These are phyloP conservation scores for Beauveria medogensis DNA, from an alignment of 2,329 filamentous ascomycete species.

Conservation along the genomic window DNA sequence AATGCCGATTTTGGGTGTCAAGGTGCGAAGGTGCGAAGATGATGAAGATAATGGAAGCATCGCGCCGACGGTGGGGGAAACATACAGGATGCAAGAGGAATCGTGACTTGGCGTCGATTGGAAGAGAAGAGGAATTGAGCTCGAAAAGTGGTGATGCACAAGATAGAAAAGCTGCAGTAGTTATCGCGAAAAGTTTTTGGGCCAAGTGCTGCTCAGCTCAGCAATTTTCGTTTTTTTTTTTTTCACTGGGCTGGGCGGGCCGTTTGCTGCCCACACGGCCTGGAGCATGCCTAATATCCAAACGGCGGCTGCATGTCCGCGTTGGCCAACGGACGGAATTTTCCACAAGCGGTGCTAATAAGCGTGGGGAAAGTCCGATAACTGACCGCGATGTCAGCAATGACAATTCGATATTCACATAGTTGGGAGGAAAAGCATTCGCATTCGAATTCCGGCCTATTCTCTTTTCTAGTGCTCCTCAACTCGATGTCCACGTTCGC, in stretches of 20 bases:
- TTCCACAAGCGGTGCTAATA: background rate
- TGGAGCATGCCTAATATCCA: background rate
- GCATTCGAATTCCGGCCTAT: background rate
- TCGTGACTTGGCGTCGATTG: background rate
- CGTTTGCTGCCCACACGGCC: conserved; percentile 9
- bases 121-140: background rate
- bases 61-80: background rate
- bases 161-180: conserved; percentile 9
- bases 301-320: background rate
- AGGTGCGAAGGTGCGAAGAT: background rate
- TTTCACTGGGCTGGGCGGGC: conserved; percentile 10
- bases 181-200: conserved; percentile 13
- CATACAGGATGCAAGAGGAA: background rate
- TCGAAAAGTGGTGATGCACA: conserved; percentile 11
- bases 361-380: background rate
- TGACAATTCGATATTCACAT: too few species aligned
- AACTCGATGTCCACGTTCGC: background rate
- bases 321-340: background rate
- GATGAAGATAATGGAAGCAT: background rate
- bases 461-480: background rate
- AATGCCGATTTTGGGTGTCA: background rate
- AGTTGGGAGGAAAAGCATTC: background rate
- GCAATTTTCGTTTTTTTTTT: conserved; percentile 8
- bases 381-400: background rate
- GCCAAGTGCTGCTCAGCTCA: conserved; percentile 11